A percentile compares a stretch with the other conserved stretches of the same genome.
Conservation (phyloP, 2,329 filamentous ascomycete species). For the Penicillium sp. region DNA sequence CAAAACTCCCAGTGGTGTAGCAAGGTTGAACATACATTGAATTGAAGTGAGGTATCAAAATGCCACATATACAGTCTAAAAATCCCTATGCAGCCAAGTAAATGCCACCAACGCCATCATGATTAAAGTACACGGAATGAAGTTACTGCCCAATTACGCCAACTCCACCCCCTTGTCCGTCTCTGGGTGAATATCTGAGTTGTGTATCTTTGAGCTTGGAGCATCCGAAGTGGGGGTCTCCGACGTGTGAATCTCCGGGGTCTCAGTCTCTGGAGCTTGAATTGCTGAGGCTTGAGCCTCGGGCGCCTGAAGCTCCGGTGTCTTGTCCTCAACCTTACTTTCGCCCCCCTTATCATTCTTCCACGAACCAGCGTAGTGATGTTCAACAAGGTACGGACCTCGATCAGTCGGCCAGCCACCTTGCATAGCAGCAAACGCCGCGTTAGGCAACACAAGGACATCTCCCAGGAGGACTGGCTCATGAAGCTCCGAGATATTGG, state of each 20-base stretch:
- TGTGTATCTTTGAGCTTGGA: too few relatives aligned
- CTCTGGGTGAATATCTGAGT: too few relatives aligned
- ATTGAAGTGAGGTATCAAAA: neutral
- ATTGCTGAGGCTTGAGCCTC: neutral
- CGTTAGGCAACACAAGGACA: constrained; percentile 15
- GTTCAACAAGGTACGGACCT: constrained; percentile 13
- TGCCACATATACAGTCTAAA: neutral
- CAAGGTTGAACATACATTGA: neutral
- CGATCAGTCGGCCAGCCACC: constrained; percentile 6
- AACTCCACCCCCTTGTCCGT: neutral
- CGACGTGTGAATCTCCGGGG: too few relatives aligned
- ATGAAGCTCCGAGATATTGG: constrained; percentile 5
- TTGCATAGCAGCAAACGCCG: constrained; percentile 13
- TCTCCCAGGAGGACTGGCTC: constrained; percentile 12
- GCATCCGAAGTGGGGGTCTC: too few relatives aligned
- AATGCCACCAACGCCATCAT: neutral
- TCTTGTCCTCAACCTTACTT: neutral
- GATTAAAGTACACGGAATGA: neutral
- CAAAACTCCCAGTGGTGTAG: neutral
- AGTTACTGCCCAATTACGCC: neutral
- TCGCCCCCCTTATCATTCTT: constrained; percentile 13
- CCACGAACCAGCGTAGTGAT: constrained; percentile 20
- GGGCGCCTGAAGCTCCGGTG: too few relatives aligned
- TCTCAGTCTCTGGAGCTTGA: too few relatives aligned
- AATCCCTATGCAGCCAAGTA: neutral